These are phyloP conservation scores for Astraeus odoratus DNA, from an alignment of 768 basidiomycete species.

Conservation along the genomic window DNA sequence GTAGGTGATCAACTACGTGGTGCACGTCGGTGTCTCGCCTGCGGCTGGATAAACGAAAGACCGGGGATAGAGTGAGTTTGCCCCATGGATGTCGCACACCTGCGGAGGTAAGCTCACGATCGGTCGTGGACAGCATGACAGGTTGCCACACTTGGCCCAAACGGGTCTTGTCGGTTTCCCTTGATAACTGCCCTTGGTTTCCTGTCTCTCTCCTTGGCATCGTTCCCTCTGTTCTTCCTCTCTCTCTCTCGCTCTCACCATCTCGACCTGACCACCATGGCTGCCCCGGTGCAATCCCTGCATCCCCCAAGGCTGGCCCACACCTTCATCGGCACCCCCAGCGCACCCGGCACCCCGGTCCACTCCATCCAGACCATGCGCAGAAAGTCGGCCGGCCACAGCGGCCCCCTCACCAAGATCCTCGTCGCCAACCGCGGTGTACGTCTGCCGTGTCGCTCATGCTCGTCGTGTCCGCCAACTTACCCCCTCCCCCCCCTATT, in stretches of 20 bases:
- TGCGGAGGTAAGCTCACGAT: background rate
- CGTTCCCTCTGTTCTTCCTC: background rate
- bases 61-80: no score
- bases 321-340: slow-evolving; percentile 69
- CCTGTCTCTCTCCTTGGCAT: slow-evolving; percentile 6
- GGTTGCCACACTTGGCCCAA: no score
- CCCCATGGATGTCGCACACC: no score
- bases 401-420: slow-evolving; percentile 85
- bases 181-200: background rate
- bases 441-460: slow-evolving; percentile 26
- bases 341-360: slow-evolving; percentile 76
- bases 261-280: slow-evolving; percentile 18
- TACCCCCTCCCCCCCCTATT: slow-evolving; percentile 5
- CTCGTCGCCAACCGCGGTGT: slow-evolving; percentile 90
- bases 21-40: no score
- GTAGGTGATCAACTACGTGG: no score
- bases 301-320: slow-evolving; percentile 70
- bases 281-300: slow-evolving; percentile 31
- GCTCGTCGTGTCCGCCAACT: slow-evolving; percentile 2
- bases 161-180: no score
- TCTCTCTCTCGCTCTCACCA: slow-evolving; percentile 7
- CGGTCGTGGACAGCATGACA: no score
- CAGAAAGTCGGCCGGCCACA: slow-evolving; percentile 84
- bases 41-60: no score
- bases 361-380: slow-evolving; percentile 90